These are phyloP conservation scores for Vitis labrusca DNA, from an alignment of 164 flowering plant species.

Conservation along the genomic window DNA sequence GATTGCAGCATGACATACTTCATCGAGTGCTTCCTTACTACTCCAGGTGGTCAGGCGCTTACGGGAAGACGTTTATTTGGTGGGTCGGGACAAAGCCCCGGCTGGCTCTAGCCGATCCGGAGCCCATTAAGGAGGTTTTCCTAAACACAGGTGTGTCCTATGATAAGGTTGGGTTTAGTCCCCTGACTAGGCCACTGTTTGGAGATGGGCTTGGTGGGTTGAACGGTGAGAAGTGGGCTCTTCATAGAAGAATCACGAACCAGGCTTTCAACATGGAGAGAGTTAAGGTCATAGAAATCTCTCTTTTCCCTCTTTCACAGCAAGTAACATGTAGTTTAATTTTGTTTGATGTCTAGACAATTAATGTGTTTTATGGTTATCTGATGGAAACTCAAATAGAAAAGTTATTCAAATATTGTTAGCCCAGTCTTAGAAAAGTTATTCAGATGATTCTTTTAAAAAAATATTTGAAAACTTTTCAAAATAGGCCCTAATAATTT, in stretches of 20 bases:
- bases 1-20: conserved; percentile 29
- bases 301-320: too few species aligned
- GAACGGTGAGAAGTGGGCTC: conserved; percentile 64
- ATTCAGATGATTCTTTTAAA: too few species aligned
- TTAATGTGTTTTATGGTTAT: too few species aligned
- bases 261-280: conserved; percentile 53
- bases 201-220: conserved; percentile 64
- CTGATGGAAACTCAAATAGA: too few species aligned
- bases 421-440: too few species aligned
- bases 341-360: too few species aligned
- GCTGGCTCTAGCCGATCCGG: conserved; percentile 57
- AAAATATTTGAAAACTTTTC: too few species aligned
- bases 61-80: conserved; percentile 46
- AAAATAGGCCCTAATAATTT: too few species aligned
- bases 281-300: conserved; percentile 39
- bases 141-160: conserved; percentile 31
- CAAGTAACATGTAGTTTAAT: too few species aligned
- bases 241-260: conserved; percentile 50
- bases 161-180: conserved; percentile 30
- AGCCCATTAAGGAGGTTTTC: conserved; percentile 53
- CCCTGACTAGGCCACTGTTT: conserved; percentile 40
- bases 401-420: too few species aligned
- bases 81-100: conserved; percentile 68
- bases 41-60: neutral
- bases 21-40: conserved; percentile 2